Evolutionary conservation across 2,329 filamentous ascomycete genomes (phyloP).

Genomic region (Alternaria sp.): DNA sequence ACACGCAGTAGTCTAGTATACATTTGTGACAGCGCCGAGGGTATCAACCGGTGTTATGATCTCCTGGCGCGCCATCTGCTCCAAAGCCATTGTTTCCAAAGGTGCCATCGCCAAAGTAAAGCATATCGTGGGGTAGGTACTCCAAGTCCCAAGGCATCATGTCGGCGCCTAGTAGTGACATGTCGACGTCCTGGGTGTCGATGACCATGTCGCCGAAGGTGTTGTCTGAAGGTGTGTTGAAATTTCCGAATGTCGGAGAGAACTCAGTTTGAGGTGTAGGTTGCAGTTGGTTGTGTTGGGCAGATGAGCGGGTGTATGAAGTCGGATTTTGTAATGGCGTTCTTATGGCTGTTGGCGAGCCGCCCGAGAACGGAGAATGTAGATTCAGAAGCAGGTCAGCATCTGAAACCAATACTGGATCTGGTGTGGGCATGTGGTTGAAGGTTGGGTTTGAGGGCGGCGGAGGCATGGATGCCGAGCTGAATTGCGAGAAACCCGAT

Average conservation of each 20-base stretch:
- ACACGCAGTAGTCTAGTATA: background rate
- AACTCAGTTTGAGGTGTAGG: constrained; percentile 22
- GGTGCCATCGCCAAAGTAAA: constrained; percentile 49
- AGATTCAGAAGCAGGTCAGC: constrained; percentile 58
- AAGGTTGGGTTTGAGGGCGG: constrained; percentile 38
- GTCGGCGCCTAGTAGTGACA: constrained; percentile 70
- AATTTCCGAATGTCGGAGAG: constrained; percentile 34
- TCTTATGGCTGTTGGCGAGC: constrained; percentile 27
- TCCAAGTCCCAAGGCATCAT: constrained; percentile 76
- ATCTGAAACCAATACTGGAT: constrained; percentile 51
- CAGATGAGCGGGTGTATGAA: constrained; percentile 27
- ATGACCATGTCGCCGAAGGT: constrained; percentile 67
- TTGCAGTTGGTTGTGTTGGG: constrained; percentile 8
- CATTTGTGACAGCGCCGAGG: background rate
- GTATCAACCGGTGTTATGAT: background rate
- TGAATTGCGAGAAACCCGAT: constrained; percentile 31
- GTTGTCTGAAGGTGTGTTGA: constrained; percentile 33
- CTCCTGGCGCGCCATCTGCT: background rate
- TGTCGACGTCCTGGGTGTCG: constrained; percentile 78
- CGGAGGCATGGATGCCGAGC: constrained; percentile 40
- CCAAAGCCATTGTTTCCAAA: constrained; percentile 10
- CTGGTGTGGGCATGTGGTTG: constrained; percentile 32
- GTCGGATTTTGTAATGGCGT: constrained; percentile 23
- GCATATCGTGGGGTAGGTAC: constrained; percentile 71
- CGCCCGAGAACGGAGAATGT: constrained; percentile 52